Conservation (phyloP, 1,139 yeast species). For the Candida sp. region DNA sequence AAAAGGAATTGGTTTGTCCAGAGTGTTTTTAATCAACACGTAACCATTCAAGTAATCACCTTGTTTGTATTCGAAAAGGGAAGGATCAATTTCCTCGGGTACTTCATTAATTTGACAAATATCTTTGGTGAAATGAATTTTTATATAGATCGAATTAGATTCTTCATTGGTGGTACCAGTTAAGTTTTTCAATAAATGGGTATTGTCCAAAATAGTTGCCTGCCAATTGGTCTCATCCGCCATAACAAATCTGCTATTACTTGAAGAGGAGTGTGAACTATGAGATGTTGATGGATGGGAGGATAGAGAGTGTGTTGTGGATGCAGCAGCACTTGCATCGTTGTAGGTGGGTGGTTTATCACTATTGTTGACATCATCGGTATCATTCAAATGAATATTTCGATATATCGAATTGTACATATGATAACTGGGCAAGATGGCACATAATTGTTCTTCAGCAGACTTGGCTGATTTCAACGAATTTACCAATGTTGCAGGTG, state of each 20-base stretch:
- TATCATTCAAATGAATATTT: conserved; percentile 5
- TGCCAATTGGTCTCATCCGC: conserved; percentile 35
- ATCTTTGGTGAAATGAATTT: conserved; percentile 34
- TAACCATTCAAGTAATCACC: conserved; percentile 42
- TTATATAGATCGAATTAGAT: conserved; percentile 25
- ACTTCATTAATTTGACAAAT: conserved; percentile 24
- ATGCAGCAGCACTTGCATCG: background rate
- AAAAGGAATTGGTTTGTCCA: conserved; percentile 26
- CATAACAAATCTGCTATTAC: conserved; percentile 10
- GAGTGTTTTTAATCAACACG: conserved; percentile 24
- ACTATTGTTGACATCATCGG: background rate
- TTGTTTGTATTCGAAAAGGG: conserved; percentile 33
- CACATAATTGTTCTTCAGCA: conserved; percentile 13
- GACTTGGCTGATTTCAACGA: no score
- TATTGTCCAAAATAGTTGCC: conserved; percentile 37
- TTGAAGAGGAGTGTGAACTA: background rate
- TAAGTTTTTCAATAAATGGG: conserved; percentile 31
- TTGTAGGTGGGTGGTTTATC: conserved; percentile 1
- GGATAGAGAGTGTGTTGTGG: background rate
- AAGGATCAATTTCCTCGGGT: conserved; percentile 32
- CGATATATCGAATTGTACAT: conserved; percentile 10
- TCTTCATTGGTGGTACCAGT: conserved; percentile 22
- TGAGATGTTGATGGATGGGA: background rate
- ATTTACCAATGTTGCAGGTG: background rate
- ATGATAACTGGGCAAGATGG: conserved; percentile 20